Conservation (phyloP, 345 rosid species). For the Eucalyptus regnans region DNA sequence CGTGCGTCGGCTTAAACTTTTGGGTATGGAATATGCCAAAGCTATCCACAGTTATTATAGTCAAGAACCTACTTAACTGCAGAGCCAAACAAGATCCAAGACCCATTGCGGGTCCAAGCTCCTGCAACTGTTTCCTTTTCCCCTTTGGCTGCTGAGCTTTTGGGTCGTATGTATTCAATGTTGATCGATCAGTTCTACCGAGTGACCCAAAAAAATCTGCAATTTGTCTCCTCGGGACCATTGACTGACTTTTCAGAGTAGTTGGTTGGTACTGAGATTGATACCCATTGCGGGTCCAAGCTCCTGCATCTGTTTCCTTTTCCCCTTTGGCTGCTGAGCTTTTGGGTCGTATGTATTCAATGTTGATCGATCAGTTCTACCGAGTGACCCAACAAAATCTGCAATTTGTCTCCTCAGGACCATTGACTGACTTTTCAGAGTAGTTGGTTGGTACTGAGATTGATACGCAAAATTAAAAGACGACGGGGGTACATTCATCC, state of each 20-base stretch:
- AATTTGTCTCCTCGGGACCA: neutral
- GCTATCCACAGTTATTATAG: neutral
- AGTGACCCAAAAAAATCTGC: neutral
- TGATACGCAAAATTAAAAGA: neutral
- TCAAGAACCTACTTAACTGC: neutral
- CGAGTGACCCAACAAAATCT: neutral
- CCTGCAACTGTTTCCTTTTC: neutral
- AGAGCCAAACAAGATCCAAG: neutral
- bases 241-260: neutral
- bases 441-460: neutral
- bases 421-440: neutral
- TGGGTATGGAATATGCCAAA: neutral
- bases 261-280: neutral
- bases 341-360: neutral
- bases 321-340: neutral
- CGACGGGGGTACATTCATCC: neutral
- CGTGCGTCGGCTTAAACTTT: neutral
- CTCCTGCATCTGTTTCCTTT: neutral
- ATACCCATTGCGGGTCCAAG: neutral
- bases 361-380: neutral
- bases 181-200: neutral
- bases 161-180: neutral
- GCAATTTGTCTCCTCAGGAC: neutral
- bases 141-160: neutral
- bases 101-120: neutral